phyloP scores from a whole-genome alignment of 140 eudicot genomes.

The Ambrosia hybrid region DNA sequence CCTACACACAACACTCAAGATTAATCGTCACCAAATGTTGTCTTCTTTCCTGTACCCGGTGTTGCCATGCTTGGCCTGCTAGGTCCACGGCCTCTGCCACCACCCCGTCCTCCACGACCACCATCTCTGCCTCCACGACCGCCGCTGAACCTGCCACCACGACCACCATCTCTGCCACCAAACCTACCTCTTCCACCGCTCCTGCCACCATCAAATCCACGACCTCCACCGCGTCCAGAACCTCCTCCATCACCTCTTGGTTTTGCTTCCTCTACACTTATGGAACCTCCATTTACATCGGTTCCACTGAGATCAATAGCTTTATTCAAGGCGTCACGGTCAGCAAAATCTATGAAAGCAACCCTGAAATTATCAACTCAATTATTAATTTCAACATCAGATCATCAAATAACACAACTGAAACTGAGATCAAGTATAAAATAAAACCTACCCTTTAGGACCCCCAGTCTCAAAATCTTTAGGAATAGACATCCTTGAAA shows the following conservation, averaged over 20 bases:
- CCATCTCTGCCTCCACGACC: slow-evolving; percentile 36
- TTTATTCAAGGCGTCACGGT: slow-evolving; percentile 44
- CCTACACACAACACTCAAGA: background rate
- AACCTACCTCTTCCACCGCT: slow-evolving; percentile 36
- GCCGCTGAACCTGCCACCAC: slow-evolving; percentile 46
- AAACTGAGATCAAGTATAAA: background rate
- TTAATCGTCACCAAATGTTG: slow-evolving; percentile 58
- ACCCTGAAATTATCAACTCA: slow-evolving; percentile 41
- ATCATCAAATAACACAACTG: background rate
- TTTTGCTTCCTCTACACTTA: slow-evolving; percentile 67
- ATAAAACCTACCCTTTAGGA: slow-evolving; percentile 57
- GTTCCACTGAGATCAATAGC: slow-evolving; percentile 73
- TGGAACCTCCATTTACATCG: slow-evolving; percentile 40
- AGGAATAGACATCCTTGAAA: slow-evolving; percentile 62
- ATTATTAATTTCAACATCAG: background rate
- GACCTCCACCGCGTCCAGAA: slow-evolving; percentile 13
- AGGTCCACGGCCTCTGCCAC: slow-evolving; percentile 64
- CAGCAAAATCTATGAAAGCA: slow-evolving; percentile 70
- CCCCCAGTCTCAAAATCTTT: slow-evolving; percentile 51
- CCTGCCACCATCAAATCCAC: slow-evolving; percentile 7
- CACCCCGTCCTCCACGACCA: slow-evolving; percentile 41
- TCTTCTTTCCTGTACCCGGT: slow-evolving; percentile 74
- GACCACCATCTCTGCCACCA: slow-evolving; percentile 42
- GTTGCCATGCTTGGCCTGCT: slow-evolving; percentile 58
- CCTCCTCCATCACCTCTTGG: slow-evolving; percentile 57